phyloP scores from a whole-genome alignment of 768 basidiomycete species.

The Leccinum aurantiacum region DNA sequence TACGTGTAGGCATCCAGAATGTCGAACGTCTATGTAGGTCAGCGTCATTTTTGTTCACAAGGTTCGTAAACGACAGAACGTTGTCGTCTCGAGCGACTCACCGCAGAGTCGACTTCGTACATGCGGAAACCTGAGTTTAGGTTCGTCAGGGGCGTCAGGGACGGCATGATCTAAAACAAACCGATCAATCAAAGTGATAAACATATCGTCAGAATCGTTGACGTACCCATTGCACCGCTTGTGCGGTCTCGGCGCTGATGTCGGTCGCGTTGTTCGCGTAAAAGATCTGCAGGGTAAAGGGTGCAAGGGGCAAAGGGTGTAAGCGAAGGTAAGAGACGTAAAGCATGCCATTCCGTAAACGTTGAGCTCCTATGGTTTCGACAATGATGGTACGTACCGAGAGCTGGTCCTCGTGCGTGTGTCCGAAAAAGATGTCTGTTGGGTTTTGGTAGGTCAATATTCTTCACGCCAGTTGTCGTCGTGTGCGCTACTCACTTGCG shows the following conservation, averaged over 20 bases:
- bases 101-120: constrained; percentile 41
- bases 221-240: constrained; percentile 47
- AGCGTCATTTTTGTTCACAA: neutral
- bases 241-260: constrained; percentile 54
- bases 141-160: constrained; percentile 64
- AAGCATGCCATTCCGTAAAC: neutral
- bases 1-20: constrained; percentile 74
- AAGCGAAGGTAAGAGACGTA: neutral
- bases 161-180: constrained; percentile 40
- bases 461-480: neutral
- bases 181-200: neutral
- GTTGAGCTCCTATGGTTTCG: neutral
- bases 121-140: constrained; percentile 69
- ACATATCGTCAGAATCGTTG: neutral
- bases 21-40: constrained; percentile 61
- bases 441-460: neutral
- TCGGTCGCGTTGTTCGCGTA: constrained; percentile 68
- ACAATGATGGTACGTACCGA: constrained; percentile 38
- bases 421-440: constrained; percentile 68
- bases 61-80: neutral
- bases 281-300: constrained; percentile 49
- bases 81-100: constrained; percentile 14
- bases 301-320: neutral
- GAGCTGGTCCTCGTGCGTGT: constrained; percentile 70
- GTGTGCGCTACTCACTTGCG: constrained; percentile 28